Base-by-base conservation (phyloP, 495 filamentous ascomycete genomes). In the Elasticomyces elasticus region DNA sequence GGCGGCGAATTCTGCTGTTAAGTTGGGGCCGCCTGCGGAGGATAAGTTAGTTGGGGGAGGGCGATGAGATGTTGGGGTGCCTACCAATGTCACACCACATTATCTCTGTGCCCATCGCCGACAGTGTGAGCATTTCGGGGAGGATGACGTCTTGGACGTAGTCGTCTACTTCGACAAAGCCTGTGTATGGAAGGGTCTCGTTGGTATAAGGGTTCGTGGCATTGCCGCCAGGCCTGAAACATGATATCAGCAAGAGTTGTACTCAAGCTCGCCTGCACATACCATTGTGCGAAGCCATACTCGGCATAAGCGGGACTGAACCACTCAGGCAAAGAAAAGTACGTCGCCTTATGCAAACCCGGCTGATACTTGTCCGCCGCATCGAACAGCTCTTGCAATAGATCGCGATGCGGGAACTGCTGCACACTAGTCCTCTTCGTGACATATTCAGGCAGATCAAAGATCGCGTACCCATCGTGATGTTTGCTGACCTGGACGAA, bases 11-110 rank as follows among this genome's bases (percentile, higher is more conserved):
- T 63, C 59, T 0, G 72, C 68, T 0, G 74, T 78, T 4, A 58
- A 33, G 61, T 79, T 79, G 2, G 76, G 67, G 0, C 69, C 75
- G 7, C 77, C 76, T 38, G 70, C 71, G 52, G 79, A 75, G 59
- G 76, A 80, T 76, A 76, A 80, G 71, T 78, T 74, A 31, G 79
- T 76, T 35, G n/a, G 33, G n/a, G 33, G 11, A 11, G n/a, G n/a
- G 33, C n/a, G 11, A 38, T 11, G 11, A 11, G 11, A 38, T 38
- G 11, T 38, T 38, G n/a, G n/a, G 33, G n/a, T 38, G n/a, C 33
- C n/a, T n/a, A n/a, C n/a, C 48, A 38, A 70, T 71, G 54, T 79
- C 76, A 58, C 76, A 79, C 76, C 77, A 80, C 72, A 80, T 75
- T 35, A 80, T 77, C 37, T 80, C 78, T 0, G 72, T 76, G 5